Percentiles rank a stretch among this genome's conserved stretches.
phyloP scores from a whole-genome alignment of 2,329 filamentous ascomycete species.

The Paraphoma sp. region DNA sequence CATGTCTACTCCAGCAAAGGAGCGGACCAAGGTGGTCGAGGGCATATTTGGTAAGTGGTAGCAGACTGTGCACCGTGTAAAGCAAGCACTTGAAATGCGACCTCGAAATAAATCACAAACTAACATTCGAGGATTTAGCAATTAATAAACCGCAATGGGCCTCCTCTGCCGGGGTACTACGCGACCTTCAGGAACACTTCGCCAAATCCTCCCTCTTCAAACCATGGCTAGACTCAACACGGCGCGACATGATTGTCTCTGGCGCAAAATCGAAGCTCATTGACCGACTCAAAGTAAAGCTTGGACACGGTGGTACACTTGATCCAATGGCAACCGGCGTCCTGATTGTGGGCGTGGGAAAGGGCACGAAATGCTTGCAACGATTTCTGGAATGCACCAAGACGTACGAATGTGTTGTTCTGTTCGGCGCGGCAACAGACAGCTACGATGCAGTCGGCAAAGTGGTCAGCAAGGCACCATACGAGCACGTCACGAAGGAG shows the following conservation, averaged over 20 bases:
- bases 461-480: conserved; percentile 75
- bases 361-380: conserved; percentile 81
- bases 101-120: neutral
- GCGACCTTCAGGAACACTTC: conserved; percentile 84
- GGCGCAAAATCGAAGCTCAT: conserved; percentile 63
- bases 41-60: conserved; percentile 58
- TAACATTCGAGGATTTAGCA: conserved; percentile 51
- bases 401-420: conserved; percentile 84
- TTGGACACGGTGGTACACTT: conserved; percentile 94
- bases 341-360: conserved; percentile 85
- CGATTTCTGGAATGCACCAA: conserved; percentile 89
- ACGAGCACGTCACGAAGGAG: conserved; percentile 81
- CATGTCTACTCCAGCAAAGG: conserved; percentile 35
- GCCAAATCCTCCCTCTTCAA: conserved; percentile 80
- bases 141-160: conserved; percentile 91
- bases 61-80: too few relatives aligned
- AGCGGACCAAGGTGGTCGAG: conserved; percentile 60
- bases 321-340: conserved; percentile 95
- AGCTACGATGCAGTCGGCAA: conserved; percentile 89
- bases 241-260: conserved; percentile 63
- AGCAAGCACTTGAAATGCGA: too few relatives aligned
- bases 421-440: conserved; percentile 93
- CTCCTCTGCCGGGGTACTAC: conserved; percentile 88
- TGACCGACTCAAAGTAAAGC: conserved; percentile 72
- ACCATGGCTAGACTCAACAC: conserved; percentile 74